These are phyloP conservation scores for Asterophora lycoperdoides DNA, from an alignment of 768 basidiomycete species.

Conservation along the genomic window DNA sequence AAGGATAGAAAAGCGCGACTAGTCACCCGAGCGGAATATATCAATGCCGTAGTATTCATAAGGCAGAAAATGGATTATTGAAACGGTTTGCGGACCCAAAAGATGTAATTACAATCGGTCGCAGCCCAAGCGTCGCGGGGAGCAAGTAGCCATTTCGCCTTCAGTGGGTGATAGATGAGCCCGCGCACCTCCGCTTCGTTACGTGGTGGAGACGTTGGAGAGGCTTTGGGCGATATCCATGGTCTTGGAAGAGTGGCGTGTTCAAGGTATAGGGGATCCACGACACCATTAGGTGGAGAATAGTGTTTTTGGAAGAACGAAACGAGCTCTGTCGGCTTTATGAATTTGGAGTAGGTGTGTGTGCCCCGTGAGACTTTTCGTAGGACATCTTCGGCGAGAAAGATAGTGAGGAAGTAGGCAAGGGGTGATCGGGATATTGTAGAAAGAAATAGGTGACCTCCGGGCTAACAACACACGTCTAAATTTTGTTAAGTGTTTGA, in stretches of 20 bases:
- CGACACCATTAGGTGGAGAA: slow-evolving; percentile 17
- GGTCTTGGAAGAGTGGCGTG: slow-evolving; percentile 25
- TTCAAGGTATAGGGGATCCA: slow-evolving; percentile 6
- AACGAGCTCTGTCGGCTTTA: slow-evolving; percentile 82
- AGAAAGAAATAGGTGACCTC: slow-evolving; percentile 92
- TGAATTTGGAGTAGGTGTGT: slow-evolving; percentile 86
- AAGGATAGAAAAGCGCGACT: too few relatives aligned
- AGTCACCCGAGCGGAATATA: too few relatives aligned
- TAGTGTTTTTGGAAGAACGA: slow-evolving; percentile 71
- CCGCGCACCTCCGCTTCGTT: slow-evolving; percentile 78
- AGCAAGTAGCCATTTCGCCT: slow-evolving; percentile 65
- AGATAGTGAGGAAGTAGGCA: slow-evolving; percentile 46
- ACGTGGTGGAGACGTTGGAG: slow-evolving; percentile 47
- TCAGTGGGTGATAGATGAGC: slow-evolving; percentile 70
- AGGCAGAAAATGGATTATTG: slow-evolving; percentile 1
- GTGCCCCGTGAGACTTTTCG: slow-evolving; percentile 82
- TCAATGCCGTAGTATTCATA: too few relatives aligned
- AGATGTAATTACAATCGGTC: slow-evolving; percentile 71
- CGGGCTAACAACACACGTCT: slow-evolving; percentile 54
- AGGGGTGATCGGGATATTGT: slow-evolving; percentile 79
- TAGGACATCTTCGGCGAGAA: slow-evolving; percentile 77
- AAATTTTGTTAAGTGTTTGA: not conserved
- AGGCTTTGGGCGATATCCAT: slow-evolving; percentile 57
- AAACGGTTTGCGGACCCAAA: slow-evolving; percentile 78
- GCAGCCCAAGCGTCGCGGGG: slow-evolving; percentile 54